Evolutionary conservation across 2,329 filamentous ascomycete species (phyloP).

Genomic region (Exutisphaerella laricina): DNA sequence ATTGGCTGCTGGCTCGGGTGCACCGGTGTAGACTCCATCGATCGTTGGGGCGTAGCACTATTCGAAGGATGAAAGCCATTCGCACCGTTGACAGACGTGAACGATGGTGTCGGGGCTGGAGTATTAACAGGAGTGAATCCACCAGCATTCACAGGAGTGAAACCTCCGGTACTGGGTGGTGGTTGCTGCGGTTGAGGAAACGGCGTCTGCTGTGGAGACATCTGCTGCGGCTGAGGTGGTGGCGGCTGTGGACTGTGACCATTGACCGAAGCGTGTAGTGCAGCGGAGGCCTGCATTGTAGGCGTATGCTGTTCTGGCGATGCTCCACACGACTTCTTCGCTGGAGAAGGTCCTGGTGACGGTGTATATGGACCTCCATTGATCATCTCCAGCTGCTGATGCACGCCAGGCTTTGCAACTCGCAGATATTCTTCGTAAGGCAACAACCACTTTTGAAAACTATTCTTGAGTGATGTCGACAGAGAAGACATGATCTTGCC

Average conservation of each 20-base stretch:
- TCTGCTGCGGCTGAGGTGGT: slow-evolving; percentile 12
- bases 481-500: slow-evolving; percentile 99
- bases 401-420: slow-evolving; percentile 88
- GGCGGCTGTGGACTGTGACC: slow-evolving; percentile 23
- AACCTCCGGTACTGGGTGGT: slow-evolving; percentile 58
- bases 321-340: slow-evolving; percentile 51
- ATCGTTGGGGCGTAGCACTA: slow-evolving; percentile 22
- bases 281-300: slow-evolving; percentile 52
- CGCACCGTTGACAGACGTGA: slow-evolving; percentile 55
- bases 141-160: slow-evolving; percentile 64
- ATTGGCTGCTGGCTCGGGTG: slow-evolving; percentile 17
- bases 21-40: slow-evolving; percentile 49
- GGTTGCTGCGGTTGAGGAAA: slow-evolving; percentile 45
- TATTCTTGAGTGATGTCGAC: slow-evolving; percentile 96
- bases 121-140: slow-evolving; percentile 64
- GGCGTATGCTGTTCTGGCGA: slow-evolving; percentile 60
- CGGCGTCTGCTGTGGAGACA: slow-evolving; percentile 44
- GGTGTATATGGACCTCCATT: slow-evolving; percentile 86
- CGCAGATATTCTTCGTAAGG: slow-evolving; percentile 94
- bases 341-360: slow-evolving; percentile 67
- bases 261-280: slow-evolving; percentile 52
- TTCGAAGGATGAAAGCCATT: slow-evolving; percentile 37
- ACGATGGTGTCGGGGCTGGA: slow-evolving; percentile 34
- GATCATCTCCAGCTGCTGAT: slow-evolving; percentile 88
- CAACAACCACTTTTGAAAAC: slow-evolving; percentile 92